phyloP scores from a whole-genome alignment of 805 yeast genomes.

The Starmerella cellae region DNA sequence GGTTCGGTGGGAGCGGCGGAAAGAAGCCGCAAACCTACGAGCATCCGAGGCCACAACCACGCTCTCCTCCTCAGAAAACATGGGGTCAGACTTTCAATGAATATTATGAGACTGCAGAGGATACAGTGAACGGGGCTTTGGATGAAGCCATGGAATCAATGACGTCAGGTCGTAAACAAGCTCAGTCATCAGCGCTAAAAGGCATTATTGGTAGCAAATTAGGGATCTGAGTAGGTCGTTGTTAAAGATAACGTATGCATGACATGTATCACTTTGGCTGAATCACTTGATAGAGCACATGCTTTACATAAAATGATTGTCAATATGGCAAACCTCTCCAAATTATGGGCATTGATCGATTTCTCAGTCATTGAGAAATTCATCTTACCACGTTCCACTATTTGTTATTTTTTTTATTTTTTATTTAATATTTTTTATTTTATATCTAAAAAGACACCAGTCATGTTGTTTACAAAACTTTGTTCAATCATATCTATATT shows the following conservation, averaged over 20 bases:
- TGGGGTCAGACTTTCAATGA: slow-evolving; percentile 23
- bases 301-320: no score
- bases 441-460: not conserved
- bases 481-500: not conserved
- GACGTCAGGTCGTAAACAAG: slow-evolving; percentile 14
- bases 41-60: slow-evolving; percentile 8
- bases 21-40: not conserved
- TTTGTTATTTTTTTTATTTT: no score
- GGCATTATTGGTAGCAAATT: slow-evolving; percentile 19
- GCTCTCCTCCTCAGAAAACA: slow-evolving; percentile 16
- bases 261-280: no score
- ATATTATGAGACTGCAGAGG: slow-evolving; percentile 22
- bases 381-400: no score
- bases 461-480: no score
- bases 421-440: not conserved
- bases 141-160: slow-evolving; percentile 30
- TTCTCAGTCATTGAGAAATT: no score
- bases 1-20: slow-evolving; percentile 7
- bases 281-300: no score
- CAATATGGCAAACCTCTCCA: no score
- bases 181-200: slow-evolving; percentile 16
- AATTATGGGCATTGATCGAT: no score
- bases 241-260: no score
- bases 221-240: slow-evolving; percentile 19
- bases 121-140: slow-evolving; percentile 41